Percentiles rank a stretch among this genome's conserved stretches.
phyloP scores from a whole-genome alignment of 805 yeast genomes.

The Starmerella roubikii region DNA sequence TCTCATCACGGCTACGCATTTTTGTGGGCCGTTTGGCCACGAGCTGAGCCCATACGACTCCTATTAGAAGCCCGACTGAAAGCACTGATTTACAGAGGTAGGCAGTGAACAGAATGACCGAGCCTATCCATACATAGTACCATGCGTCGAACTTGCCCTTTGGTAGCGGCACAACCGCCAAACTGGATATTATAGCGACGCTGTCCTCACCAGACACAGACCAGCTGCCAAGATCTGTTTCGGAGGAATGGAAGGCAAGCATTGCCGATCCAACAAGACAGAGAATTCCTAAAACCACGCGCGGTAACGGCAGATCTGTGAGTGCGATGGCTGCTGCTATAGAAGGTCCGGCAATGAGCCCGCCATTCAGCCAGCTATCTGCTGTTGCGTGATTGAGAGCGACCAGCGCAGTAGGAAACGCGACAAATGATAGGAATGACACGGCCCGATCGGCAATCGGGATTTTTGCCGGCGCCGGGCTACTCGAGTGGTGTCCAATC shows the following conservation, averaged over 20 bases:
- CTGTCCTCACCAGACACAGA: not conserved
- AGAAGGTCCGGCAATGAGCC: slow-evolving; percentile 6
- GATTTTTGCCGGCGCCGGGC: not conserved
- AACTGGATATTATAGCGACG: slow-evolving; percentile 1
- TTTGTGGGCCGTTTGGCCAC: not conserved
- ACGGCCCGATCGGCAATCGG: slow-evolving; percentile 5
- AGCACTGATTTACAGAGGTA: not conserved
- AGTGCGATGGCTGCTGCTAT: slow-evolving; percentile 2
- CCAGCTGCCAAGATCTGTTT: not conserved
- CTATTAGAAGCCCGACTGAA: not conserved
- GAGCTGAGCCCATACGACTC: slow-evolving; percentile 6
- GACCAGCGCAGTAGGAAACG: slow-evolving; percentile 10
- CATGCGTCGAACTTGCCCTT: not conserved
- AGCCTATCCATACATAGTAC: slow-evolving; percentile 5
- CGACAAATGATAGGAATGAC: slow-evolving; percentile 6
- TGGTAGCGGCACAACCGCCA: slow-evolving; percentile 2
- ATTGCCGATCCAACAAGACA: slow-evolving; percentile 5
- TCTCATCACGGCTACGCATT: not conserved
- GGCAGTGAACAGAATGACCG: not conserved
- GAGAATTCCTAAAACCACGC: slow-evolving; percentile 1
- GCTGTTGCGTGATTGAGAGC: slow-evolving; percentile 3
- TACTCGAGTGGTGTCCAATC: not conserved
- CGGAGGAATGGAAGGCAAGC: not conserved
- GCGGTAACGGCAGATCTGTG: slow-evolving; percentile 1
- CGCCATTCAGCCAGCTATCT: not conserved